These are phyloP conservation scores for Pyrenochaeta sp. DNA, from an alignment of 2,329 filamentous ascomycete genomes.

Conservation along the genomic window DNA sequence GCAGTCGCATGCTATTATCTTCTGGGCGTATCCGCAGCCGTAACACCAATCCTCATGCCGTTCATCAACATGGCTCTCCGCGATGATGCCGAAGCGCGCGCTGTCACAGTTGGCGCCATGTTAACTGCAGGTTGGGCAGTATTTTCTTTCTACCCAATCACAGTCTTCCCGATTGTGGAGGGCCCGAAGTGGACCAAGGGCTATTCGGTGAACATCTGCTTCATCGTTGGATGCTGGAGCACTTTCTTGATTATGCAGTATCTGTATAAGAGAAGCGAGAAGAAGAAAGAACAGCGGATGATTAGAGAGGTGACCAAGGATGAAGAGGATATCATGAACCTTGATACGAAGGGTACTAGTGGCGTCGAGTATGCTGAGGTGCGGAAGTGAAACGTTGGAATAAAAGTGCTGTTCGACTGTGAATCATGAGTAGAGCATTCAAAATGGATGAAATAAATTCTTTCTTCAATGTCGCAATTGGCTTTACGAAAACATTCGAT, in stretches of 20 bases:
- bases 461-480: not conserved
- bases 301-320: conserved; percentile 28
- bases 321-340: conserved; percentile 33
- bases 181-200: conserved; percentile 59
- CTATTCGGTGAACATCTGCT: conserved; percentile 59
- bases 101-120: conserved; percentile 60
- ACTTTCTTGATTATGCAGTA: conserved; percentile 52
- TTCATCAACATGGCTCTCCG: conserved; percentile 50
- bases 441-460: not conserved
- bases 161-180: conserved; percentile 46
- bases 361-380: conserved; percentile 35
- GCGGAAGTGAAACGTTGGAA: conserved; percentile 12
- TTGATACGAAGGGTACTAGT: conserved; percentile 28
- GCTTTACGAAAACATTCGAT: no score
- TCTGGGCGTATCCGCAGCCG: conserved; percentile 45
- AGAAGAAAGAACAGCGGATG: conserved; percentile 23
- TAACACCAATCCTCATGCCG: conserved; percentile 48
- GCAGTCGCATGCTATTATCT: conserved; percentile 47
- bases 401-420: not conserved
- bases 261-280: conserved; percentile 46
- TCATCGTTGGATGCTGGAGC: conserved; percentile 56
- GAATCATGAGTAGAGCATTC: not conserved
- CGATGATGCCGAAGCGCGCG: conserved; percentile 59
- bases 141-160: conserved; percentile 47
- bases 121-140: conserved; percentile 47